Base-by-base conservation (phyloP, 495 filamentous ascomycete genomes). In the Daldinia childiae region DNA sequence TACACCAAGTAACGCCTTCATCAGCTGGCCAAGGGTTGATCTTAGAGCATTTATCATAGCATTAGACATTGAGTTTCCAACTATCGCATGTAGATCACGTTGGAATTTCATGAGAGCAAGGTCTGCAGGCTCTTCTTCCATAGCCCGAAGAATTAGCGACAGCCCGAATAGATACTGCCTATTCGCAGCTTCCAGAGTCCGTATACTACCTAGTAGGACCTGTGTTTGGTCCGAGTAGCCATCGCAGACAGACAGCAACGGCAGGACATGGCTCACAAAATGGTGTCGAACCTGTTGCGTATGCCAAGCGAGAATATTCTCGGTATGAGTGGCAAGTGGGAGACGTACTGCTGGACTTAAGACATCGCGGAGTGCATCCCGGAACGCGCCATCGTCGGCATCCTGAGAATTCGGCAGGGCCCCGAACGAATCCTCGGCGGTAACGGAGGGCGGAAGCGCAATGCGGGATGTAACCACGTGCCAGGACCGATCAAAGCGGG, bases 401-500 rank as follows among this genome's bases (percentile, higher is more conserved):
- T 77, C 77, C 48, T 82, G 77, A 39, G 86, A 77, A 68, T 83
- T 83, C 11, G 82, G 69, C 41, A 81, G 75, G 15, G 76, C 75
- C 51, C 77, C 82, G 72, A 82, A 82, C 32, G 78, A 80, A 58
- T 82, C 81, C 58, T 81, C 80, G 1, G 69, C 79, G 4, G 82
- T 76, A 30, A 79, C 83, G 30, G 83, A 80, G 51, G 80, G 66
- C 11, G 89, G 88, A 3, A 93, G 78, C 5, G 82, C 77, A 15
- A 94, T 84, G 52, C 86, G 87, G 39, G 82, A 80, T 11, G 90
- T 92, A 51, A 90, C 90, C 2, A 83, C 78, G 74, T 87, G 86
- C 90, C 92, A 93, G 39, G 91, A 88, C 59, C 87, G 84, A 69
- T 91, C 87, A 85, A 89, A 93, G 60, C 79, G 79, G 59, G 83